These are phyloP conservation scores for Jaltomata sinuosa DNA, from an alignment of 257 asterid species.

Conservation along the genomic window DNA sequence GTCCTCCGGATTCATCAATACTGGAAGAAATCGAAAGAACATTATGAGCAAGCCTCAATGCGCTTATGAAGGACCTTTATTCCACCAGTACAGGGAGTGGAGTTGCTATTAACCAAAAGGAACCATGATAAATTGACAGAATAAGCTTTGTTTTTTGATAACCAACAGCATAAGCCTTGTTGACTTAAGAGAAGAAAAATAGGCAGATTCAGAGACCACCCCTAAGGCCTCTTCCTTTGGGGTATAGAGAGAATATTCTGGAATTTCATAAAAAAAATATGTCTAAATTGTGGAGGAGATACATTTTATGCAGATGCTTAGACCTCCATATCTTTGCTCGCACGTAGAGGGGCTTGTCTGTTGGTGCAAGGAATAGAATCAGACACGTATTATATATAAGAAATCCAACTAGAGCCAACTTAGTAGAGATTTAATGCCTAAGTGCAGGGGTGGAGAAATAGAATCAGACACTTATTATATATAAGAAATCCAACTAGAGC, in stretches of 20 bases:
- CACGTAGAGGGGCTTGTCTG: background rate
- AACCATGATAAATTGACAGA: background rate
- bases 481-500: background rate
- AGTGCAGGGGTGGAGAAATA: background rate
- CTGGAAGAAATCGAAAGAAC: background rate
- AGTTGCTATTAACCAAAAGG: background rate
- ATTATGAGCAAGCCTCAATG: background rate
- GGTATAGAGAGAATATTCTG: background rate
- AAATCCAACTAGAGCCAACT: background rate
- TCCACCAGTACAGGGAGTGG: background rate
- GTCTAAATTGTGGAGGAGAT: background rate
- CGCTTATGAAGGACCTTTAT: background rate
- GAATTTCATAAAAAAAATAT: background rate
- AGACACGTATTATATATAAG: background rate
- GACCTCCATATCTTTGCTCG: background rate
- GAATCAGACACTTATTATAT: background rate
- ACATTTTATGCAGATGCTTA: background rate
- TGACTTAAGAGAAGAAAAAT: background rate
- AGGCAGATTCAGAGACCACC: background rate
- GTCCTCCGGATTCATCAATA: background rate
- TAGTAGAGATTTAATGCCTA: background rate
- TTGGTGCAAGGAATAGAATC: background rate
- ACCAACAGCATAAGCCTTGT: background rate
- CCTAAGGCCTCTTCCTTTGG: background rate
- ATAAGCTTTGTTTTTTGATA: background rate